Evolutionary conservation across 371 early-diverging fungal species (phyloP).

Genomic region (Rhizopus sp.): DNA sequence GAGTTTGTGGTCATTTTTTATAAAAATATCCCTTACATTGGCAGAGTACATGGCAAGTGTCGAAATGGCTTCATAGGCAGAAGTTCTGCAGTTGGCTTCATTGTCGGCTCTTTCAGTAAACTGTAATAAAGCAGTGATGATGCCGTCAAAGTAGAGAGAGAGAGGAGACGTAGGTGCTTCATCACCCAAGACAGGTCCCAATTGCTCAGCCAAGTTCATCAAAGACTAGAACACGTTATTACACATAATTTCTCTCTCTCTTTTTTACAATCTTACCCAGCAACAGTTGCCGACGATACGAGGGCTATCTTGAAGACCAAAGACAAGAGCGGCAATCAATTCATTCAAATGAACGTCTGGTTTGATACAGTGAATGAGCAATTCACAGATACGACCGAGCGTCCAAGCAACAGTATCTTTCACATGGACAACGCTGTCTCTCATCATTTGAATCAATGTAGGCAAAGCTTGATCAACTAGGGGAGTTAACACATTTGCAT

Average conservation of each 20-base stretch:
- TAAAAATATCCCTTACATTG: constrained; percentile 25
- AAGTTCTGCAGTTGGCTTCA: constrained; percentile 84
- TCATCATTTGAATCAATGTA: constrained; percentile 85
- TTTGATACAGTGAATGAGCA: constrained; percentile 71
- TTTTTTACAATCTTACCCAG: constrained; percentile 50
- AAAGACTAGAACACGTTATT: constrained; percentile 53
- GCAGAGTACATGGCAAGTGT: constrained; percentile 71
- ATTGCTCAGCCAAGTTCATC: constrained; percentile 85
- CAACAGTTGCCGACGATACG: constrained; percentile 92
- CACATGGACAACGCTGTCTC: constrained; percentile 82
- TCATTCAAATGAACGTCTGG: constrained; percentile 72
- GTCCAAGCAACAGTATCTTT: constrained; percentile 98
- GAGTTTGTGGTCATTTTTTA: constrained; percentile 14
- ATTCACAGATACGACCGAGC: constrained; percentile 87
- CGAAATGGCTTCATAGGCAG: constrained; percentile 92
- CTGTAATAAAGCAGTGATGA: constrained; percentile 74
- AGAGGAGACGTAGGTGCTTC: constrained; percentile 66
- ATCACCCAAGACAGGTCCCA: constrained; percentile 54
- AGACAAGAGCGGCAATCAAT: constrained; percentile 75
- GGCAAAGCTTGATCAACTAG: constrained; percentile 89
- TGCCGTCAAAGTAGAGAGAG: constrained; percentile 80
- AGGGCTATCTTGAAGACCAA: constrained; percentile 81
- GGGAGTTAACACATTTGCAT: constrained; percentile 61
- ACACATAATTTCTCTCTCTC: background rate
- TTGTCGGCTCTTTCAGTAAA: constrained; percentile 69